Base-by-base conservation (phyloP, 2,329 filamentous ascomycete species). In the Sclerotinia minor region DNA sequence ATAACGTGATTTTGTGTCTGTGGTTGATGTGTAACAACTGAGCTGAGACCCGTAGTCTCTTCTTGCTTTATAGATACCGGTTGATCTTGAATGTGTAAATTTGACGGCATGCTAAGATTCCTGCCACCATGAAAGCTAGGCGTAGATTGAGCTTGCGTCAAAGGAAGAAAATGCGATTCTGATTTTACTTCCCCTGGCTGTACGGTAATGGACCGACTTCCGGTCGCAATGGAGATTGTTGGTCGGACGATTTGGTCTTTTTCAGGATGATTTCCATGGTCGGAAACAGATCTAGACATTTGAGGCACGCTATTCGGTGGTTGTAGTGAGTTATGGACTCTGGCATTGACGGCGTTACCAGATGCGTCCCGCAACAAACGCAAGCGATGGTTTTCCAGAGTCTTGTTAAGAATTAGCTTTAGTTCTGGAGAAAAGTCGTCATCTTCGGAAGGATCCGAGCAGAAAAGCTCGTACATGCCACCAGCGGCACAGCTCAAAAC, bases 401-500 rank as follows among this genome's bases (percentile, higher is more conserved):
- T n/a, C 32, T 35, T 24, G 17, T 29, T 35, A 8, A 61, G 29
- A 4, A 11, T 26, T 21, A n/a, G 15, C 26, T 19, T 38, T 9
- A 38, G 13, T 35, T 38, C 7, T 26, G n/a, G 45, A 50, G 59
- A 17, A 50, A 32, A 24, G 15, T 53, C 44, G 38, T 38, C 50
- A 26, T 35, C 11, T n/a, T 67, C 57, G 17, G 17, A 3, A 21
- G 49, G 29, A 64, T 65, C 64, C 11, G 15, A 19, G 26, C 47
- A 63, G 15, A 69, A 64, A 53, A 64, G 21, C 4, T 32, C 15
- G 52, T 53, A 55, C 47, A 69, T 53, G 26, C 49, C 49, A n/a
- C 54, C 65, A 1, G 52, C 21, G n/a, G 26, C 52, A 52, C 41
- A 26, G 24, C 47, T 64, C 7, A 64, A 57, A 5, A 64, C 44